These are phyloP conservation scores for Naegleria fowleri DNA, from an alignment of 208 protist genomes.

Conservation along the genomic window DNA sequence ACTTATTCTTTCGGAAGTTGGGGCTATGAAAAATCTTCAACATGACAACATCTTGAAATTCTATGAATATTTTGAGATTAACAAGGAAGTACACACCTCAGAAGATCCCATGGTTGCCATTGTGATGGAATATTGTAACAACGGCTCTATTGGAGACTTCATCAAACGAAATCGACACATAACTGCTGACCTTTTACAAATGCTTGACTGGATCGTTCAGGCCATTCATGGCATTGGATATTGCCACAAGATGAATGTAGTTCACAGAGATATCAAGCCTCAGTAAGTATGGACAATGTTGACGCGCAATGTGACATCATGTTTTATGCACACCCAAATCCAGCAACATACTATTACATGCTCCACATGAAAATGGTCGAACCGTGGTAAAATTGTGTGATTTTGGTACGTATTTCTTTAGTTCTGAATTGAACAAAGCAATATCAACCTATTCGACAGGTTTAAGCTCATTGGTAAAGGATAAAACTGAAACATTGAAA, in stretches of 20 bases:
- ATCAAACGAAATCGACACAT: not conserved
- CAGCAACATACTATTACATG: not conserved
- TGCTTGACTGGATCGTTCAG: not conserved
- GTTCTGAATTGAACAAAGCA: too few species aligned
- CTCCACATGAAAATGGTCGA: not conserved
- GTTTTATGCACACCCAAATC: not conserved
- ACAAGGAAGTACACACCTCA: not conserved
- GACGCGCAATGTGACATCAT: not conserved
- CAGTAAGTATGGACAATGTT: not conserved
- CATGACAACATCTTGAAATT: not conserved
- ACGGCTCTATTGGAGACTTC: not conserved
- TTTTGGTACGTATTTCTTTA: not conserved
- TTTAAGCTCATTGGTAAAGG: not conserved
- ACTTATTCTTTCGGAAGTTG: not conserved
- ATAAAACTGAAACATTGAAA: not conserved
- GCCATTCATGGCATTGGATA: not conserved
- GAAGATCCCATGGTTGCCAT: not conserved
- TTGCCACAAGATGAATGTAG: not conserved
- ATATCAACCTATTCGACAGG: too few species aligned
- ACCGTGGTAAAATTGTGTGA: not conserved
- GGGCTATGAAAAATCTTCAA: not conserved
- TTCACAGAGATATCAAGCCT: conserved; percentile 1
- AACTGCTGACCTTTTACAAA: not conserved
- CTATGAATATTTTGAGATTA: not conserved
- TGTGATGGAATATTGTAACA: not conserved